A percentile compares a stretch with the other conserved stretches of the same genome.
phyloP scores from a whole-genome alignment of 2,329 filamentous ascomycete species.

The Venturia effusa region DNA sequence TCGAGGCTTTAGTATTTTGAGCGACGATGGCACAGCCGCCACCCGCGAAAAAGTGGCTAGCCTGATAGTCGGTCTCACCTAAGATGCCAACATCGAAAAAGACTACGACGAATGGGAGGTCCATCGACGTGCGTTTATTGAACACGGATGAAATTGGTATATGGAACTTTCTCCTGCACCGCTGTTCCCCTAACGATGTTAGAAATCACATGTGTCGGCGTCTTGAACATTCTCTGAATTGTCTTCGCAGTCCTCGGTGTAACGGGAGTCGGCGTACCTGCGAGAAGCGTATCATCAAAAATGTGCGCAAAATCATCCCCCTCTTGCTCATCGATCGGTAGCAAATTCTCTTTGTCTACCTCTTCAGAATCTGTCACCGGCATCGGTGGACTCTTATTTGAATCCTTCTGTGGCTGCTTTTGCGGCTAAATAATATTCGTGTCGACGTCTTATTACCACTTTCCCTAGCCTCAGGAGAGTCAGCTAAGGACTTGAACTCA shows the following conservation, averaged over 20 bases:
- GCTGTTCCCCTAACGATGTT: too few species aligned
- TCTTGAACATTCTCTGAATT: constrained; percentile 33
- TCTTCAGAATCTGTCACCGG: constrained; percentile 24
- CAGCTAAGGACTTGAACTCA: constrained; percentile 49
- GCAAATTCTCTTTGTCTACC: constrained; percentile 48
- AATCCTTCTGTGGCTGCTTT: constrained; percentile 12
- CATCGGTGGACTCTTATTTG: constrained; percentile 11
- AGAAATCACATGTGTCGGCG: constrained; percentile 31
- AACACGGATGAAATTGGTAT: too few species aligned
- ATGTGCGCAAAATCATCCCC: constrained; percentile 50
- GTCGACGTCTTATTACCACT: constrained; percentile 2
- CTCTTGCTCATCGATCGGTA: constrained; percentile 23
- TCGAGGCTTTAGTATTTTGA: too few species aligned
- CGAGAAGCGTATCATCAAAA: constrained; percentile 37
- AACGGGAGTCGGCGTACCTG: constrained; percentile 28
- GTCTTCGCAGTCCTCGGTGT: constrained; percentile 52
- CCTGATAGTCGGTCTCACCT: too few species aligned
- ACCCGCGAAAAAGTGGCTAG: too few species aligned
- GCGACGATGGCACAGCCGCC: too few species aligned
- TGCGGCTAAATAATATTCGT: neutral
- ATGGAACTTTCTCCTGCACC: too few species aligned
- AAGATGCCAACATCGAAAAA: too few species aligned
- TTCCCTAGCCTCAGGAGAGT: constrained; percentile 23
- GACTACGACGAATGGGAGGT: too few species aligned
- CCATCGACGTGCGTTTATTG: too few species aligned